Base-by-base conservation (phyloP, 805 yeast species). In the Maudiozyma turicensis region DNA sequence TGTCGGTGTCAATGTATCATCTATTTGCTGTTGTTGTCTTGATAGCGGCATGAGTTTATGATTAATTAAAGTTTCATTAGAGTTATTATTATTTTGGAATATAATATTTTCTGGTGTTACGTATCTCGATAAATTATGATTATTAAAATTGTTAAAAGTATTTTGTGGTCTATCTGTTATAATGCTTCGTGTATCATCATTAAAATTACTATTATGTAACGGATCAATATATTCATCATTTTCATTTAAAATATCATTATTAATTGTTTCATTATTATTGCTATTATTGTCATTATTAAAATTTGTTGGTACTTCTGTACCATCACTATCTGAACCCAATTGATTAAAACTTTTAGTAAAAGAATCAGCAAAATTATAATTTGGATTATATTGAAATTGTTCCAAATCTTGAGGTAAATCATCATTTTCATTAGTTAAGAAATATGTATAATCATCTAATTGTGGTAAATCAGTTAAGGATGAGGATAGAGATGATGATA, bases 381-480 rank as follows among this genome's bases (percentile, higher is more conserved):
- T 42, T 42, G 40, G 30, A 32, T 31, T 48, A 14, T 47, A 46
- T n/a, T 38, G 32, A 13, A 50, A 44, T 20, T 29, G 42, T 20
- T 41, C 49, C 26, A 20, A 20, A 29, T 41, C 34, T 13, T 8
- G 34, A n/a, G 30, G 26, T 7, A 29, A 29, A 8, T 11, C 40
- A 8, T n/a, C 31, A 40, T 37, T 52, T 6, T 34, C 50, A 37
- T 47, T 49, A 10, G 40, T 50, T 34, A 54, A 35, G 13, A 50
- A 45, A 34, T 49, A 48, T 43, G 50, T 49, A 38, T 54, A 52
- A 31, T 55, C 57, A 39, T 55, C 54, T 11, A 53, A 41, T n/a
- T 58, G 60, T 29, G 58, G 52, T 37, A 52, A 48, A 38, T 54
- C 60, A 41, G 56, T 51, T 13, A 55, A 48, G 2, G 58, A 55